Evolutionary conservation across 352 stramenopile species (phyloP), one percentile per base, ranked within the genome.

Genomic region (Hyaloperonospora arabidopsidis): DNA sequence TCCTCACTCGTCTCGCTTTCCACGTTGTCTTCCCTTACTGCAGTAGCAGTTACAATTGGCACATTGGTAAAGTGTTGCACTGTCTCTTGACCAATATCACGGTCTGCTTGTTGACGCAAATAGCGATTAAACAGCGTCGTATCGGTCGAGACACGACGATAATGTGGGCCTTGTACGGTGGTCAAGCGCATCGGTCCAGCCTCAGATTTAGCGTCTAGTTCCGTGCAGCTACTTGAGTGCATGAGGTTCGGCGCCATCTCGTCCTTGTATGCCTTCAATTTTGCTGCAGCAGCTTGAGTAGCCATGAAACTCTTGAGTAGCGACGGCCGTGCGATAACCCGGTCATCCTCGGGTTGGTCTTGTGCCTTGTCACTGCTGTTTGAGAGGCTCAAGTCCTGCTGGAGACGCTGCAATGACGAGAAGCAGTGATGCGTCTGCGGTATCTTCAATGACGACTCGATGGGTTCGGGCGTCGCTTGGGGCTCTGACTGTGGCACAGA

Each of bases 61-160:
- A 89, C 66, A 35, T 60, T 52, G 18, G 63, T 49, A 41, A 89
- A 89, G 38, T 86, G 65, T 49, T 72, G 68, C 45, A 89, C 70
- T 11, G 80, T 75, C 14, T 76, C 65, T 21, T 56, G 45, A 29
- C 70, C 63, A 25, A 89, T 87, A 53, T 86, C 70, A 13, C 70
- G 64, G 54, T 82, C 59, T 2, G 76, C 72, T 41, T 87, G 70
- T 54, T 86, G 70, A 3, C 69, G 70, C 53, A 87, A 47, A 48
- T 79, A 72, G 19, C 68, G 68, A 45, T 76, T 84, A 52, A 87
- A 86, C 50, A 76, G 71, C 15, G 75, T 81, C 50, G 76, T 87
- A 63, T 87, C 75, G 0, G 79, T 89, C 18, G 79, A 87, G 36
- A 89, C 65, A 23, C 79, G 74, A 14, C 79, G 76, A 53, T 87